Conservation (phyloP, 2,329 filamentous ascomycete species). For the Cercospora zeae-maydis region DNA sequence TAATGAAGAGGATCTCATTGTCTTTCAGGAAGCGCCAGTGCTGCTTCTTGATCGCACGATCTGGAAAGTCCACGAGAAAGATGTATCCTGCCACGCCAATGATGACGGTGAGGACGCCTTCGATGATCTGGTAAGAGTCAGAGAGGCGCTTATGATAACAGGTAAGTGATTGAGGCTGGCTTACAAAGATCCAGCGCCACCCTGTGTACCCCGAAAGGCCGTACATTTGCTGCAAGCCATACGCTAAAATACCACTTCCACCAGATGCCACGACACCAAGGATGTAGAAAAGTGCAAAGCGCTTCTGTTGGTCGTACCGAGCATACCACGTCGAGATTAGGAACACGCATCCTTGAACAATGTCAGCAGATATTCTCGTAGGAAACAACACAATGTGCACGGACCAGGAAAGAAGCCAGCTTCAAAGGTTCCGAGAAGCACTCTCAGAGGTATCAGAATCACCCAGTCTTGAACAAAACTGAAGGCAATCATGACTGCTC, state of each 20-base stretch:
- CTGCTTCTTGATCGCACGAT: conserved; percentile 10
- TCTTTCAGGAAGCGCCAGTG: conserved; percentile 11
- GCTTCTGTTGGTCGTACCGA: conserved; percentile 30
- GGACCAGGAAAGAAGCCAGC: conserved; percentile 46
- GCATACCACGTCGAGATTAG: conserved; percentile 23
- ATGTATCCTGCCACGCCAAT: conserved; percentile 56
- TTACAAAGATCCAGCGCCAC: conserved; percentile 45
- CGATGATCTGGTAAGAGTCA: conserved; percentile 58
- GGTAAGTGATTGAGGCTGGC: background rate
- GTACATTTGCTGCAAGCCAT: conserved; percentile 34
- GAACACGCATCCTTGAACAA: conserved; percentile 22
- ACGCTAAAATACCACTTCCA: conserved; percentile 40
- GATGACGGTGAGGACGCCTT: conserved; percentile 62
- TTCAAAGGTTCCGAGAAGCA: conserved; percentile 60
- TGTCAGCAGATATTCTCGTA: background rate
- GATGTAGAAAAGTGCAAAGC: conserved; percentile 45
- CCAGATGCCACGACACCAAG: conserved; percentile 45
- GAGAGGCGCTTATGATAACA: background rate
- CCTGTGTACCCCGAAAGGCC: conserved; percentile 47
- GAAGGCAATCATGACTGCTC: conserved; percentile 58
- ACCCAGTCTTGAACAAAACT: conserved; percentile 55
- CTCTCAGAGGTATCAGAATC: conserved; percentile 51
- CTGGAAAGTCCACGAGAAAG: conserved; percentile 64
- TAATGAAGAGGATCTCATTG: conserved; percentile 16
- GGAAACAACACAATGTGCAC: background rate